Conservation (phyloP, 1,139 yeast species). For the Saccharomycopsis hybrid region DNA sequence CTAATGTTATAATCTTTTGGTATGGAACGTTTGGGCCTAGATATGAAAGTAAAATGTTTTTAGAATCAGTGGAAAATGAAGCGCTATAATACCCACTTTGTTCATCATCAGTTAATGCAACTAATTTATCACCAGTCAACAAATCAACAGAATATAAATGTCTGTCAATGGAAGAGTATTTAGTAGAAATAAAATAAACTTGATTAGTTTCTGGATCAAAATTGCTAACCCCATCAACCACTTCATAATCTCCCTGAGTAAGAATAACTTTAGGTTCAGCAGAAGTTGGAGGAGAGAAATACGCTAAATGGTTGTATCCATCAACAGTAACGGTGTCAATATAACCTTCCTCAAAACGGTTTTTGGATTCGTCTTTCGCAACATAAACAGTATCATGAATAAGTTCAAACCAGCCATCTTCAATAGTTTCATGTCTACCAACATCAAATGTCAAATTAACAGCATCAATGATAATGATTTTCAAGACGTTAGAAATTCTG, state of each 20-base stretch:
- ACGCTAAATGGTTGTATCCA: constrained; percentile 67
- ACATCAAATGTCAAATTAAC: constrained; percentile 30
- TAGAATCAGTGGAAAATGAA: constrained; percentile 62
- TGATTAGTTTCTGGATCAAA: constrained; percentile 48
- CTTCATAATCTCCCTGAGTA: constrained; percentile 69
- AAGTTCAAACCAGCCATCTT: constrained; percentile 74
- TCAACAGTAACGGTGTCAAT: constrained; percentile 65
- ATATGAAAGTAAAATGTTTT: constrained; percentile 53
- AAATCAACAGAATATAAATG: constrained; percentile 50
- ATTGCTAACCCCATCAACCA: constrained; percentile 52
- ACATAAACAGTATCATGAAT: constrained; percentile 64
- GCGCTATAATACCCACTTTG: constrained; percentile 62
- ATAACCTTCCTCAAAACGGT: constrained; percentile 50
- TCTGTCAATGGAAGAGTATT: constrained; percentile 52
- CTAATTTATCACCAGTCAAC: constrained; percentile 35
- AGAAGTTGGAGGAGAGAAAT: constrained; percentile 50
- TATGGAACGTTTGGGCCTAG: constrained; percentile 63
- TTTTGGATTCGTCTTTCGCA: constrained; percentile 46
- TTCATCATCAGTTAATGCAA: constrained; percentile 47
- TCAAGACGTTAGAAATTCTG: constrained; percentile 60
- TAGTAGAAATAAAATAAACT: constrained; percentile 65
- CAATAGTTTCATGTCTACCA: constrained; percentile 41
- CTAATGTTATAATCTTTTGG: constrained; percentile 55
- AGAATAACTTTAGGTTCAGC: constrained; percentile 42
- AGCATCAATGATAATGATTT: constrained; percentile 50